Conservation (phyloP, 371 early-diverging fungal species). For the Mortierella sp. region DNA sequence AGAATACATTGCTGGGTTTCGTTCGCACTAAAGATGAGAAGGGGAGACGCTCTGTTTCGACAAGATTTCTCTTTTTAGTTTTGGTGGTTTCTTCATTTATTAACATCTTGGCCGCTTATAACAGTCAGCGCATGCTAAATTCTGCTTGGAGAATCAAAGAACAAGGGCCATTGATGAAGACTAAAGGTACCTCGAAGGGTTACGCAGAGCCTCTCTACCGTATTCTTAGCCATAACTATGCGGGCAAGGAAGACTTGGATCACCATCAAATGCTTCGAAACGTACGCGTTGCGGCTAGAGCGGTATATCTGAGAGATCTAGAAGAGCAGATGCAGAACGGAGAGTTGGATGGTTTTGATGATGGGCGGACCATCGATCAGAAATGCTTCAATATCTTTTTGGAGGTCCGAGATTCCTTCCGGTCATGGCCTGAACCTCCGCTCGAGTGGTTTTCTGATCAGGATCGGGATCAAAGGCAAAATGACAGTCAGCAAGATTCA, state of each 20-base stretch:
- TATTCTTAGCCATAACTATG: constrained; percentile 1
- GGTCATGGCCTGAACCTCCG: constrained; percentile 33
- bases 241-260: constrained; percentile 5
- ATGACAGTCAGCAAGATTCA: neutral
- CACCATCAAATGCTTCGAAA: constrained; percentile 30
- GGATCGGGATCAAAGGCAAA: neutral
- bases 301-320: constrained; percentile 66
- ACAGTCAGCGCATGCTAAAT: constrained; percentile 46
- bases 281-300: constrained; percentile 55
- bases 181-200: constrained; percentile 9
- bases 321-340: constrained; percentile 59
- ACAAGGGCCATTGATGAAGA: neutral
- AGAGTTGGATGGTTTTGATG: constrained; percentile 28
- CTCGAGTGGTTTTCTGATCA: constrained; percentile 32
- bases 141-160: constrained; percentile 34
- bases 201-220: constrained; percentile 38
- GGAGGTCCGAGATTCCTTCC: constrained; percentile 39
- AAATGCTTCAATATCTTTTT: constrained; percentile 42
- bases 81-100: constrained; percentile 41
- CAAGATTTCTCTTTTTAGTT: constrained; percentile 23
- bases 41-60: constrained; percentile 15
- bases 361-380: constrained; percentile 26
- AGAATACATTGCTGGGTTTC: constrained; percentile 6
- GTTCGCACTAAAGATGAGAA: constrained; percentile 23
- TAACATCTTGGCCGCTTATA: constrained; percentile 52